Conservation (phyloP, 2,329 filamentous ascomycete species). For the Aspergillus pseudotamarii region DNA sequence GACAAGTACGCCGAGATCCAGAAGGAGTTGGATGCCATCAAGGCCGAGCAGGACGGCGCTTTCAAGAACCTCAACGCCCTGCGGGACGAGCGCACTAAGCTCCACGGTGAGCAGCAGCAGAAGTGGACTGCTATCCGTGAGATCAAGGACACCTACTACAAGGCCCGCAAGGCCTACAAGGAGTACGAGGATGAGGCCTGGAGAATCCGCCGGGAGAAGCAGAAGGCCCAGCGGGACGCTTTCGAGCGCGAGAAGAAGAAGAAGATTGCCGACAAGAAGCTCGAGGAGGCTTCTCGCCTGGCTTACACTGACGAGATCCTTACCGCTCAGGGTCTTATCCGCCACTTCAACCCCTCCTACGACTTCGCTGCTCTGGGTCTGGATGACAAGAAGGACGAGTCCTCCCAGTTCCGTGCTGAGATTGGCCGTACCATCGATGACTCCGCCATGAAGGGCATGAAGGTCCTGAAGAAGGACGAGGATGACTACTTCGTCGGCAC, state of each 20-base stretch:
- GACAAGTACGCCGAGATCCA: conserved; percentile 85
- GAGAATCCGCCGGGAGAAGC: conserved; percentile 73
- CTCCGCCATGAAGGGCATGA: conserved; percentile 80
- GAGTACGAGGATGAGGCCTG: conserved; percentile 83
- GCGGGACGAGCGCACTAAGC: conserved; percentile 80
- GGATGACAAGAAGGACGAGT: conserved; percentile 46
- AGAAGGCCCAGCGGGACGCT: conserved; percentile 73
- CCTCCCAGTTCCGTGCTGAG: conserved; percentile 75
- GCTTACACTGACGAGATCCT: conserved; percentile 94
- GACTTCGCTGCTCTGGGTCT: conserved; percentile 65
- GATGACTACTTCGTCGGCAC: conserved; percentile 79
- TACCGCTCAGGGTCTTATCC: conserved; percentile 81
- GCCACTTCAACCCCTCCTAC: conserved; percentile 86
- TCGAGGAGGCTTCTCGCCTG: conserved; percentile 63
- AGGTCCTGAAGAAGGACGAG: conserved; percentile 82
- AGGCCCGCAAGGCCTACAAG: conserved; percentile 77
- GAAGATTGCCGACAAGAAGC: conserved; percentile 58
- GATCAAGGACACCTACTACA: conserved; percentile 87
- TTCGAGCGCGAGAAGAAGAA: conserved; percentile 53
- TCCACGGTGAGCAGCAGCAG: conserved; percentile 82
- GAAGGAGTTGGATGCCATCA: conserved; percentile 85
- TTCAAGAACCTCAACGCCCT: conserved; percentile 86
- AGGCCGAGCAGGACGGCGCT: conserved; percentile 86
- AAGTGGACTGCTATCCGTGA: conserved; percentile 81
- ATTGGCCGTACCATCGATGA: conserved; percentile 83